Base-by-base conservation (phyloP, 2,329 filamentous ascomycete species). In the Calonectria honghensis region DNA sequence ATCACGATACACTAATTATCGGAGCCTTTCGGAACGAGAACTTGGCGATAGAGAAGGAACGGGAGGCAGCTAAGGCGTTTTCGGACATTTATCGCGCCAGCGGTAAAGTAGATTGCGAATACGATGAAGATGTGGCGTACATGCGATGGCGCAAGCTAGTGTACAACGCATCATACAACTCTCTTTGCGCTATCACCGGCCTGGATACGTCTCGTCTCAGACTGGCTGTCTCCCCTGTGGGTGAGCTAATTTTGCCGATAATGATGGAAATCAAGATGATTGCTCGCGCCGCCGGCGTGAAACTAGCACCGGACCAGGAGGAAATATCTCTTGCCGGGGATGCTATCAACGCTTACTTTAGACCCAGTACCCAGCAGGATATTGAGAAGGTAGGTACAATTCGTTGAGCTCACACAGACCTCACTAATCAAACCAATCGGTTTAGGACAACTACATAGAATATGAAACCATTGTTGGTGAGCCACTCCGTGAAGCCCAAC, bases 141-240 rank as follows among this genome's bases (percentile, higher is more conserved):
- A 85, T 84, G 41, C 83, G 88, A 4, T 90, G 88, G 89, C 82
- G 85, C 51, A 90, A 90, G 78, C 83, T 92, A 3, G 83, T 91
- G 20, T 87, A 86, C 76, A 88, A 87, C 73, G 87, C 89, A 0
- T 88, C 85, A 31, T 85, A 89, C 77, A 91, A 91, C 20, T 65
- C 61, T 3, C 61, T 65, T 35, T 65, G 61, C 20, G 61, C 61
- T 10, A 65, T 65, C 20, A 65, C 61, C 4, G 41, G 41, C 1
- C 27, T 65, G 7, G 61, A 65, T 50, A 48, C 39, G 2, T 65
- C 61, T n/a, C 9, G 29, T 13, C 39, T 65, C 16, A 39, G 41
- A 35, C 18, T 65, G 4, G 61, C 61, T 6, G 61, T 32, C 6
- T 65, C 61, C 2, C 61, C 61, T 2, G 27, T 65, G 14, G 35